phyloP scores from a whole-genome alignment of 208 protist species.

The Jaenimonas drosophilae region DNA sequence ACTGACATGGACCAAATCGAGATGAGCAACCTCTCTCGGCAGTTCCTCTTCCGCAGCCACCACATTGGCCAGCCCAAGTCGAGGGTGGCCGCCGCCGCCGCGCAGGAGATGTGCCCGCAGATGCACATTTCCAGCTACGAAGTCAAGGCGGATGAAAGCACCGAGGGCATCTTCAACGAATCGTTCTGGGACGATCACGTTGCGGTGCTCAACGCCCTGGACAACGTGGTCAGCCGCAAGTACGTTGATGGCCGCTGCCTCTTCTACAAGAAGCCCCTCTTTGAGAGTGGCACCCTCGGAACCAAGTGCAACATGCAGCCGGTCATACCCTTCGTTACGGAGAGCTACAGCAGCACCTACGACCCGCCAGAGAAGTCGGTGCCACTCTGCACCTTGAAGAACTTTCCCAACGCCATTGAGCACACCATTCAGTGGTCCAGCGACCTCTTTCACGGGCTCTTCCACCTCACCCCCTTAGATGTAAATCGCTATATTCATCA shows the following conservation, averaged over 20 bases:
- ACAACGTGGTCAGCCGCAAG: constrained; percentile 96
- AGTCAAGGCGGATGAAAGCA: constrained; percentile 93
- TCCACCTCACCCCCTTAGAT: constrained; percentile 51
- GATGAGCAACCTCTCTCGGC: constrained; percentile 98
- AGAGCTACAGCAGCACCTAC: constrained; percentile 96
- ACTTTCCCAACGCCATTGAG: constrained; percentile 99
- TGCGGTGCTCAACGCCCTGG: constrained; percentile 97
- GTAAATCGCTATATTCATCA: constrained; percentile 85
- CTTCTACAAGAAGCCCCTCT: constrained; percentile 94
- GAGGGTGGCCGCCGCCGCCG: constrained; percentile 84
- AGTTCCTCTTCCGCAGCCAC: constrained; percentile 98
- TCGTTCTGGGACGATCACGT: constrained; percentile 93
- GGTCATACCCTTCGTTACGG: constrained; percentile 96
- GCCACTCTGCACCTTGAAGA: constrained; percentile 99
- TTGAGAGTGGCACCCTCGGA: constrained; percentile 99
- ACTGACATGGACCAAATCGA: constrained; percentile 99
- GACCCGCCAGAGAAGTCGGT: constrained; percentile 98
- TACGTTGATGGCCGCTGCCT: constrained; percentile 96
- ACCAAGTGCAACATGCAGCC: constrained; percentile 98
- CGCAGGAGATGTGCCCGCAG: constrained; percentile 91
- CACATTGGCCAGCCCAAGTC: constrained; percentile 97
- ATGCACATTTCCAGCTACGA: constrained; percentile 71
- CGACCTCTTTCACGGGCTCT: constrained; percentile 88
- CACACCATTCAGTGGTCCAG: constrained; percentile 97
- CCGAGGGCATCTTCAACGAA: constrained; percentile 95